Evolutionary conservation across 176 grass and related monocot species (phyloP).

Genomic region (Oryza punctata): DNA sequence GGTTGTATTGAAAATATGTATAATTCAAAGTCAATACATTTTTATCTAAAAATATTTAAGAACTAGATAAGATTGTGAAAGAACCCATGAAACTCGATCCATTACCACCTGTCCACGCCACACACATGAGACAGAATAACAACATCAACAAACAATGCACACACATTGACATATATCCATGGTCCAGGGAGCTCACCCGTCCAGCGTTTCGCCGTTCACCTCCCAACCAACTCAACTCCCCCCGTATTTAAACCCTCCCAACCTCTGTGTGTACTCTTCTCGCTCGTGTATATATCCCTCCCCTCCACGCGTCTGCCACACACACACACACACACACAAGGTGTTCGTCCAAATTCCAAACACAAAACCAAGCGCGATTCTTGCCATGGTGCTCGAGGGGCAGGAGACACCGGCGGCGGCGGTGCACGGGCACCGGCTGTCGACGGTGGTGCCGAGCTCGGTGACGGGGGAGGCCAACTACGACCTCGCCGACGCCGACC

Average conservation of each 20-base stretch:
- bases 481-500: slow-evolving; percentile 50
- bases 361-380: background rate
- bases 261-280: background rate
- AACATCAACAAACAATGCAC: too few species aligned
- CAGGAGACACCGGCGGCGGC: background rate
- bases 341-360: background rate
- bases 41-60: too few species aligned
- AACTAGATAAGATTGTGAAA: too few species aligned
- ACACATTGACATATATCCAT: background rate
- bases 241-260: background rate
- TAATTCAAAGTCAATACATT: too few species aligned
- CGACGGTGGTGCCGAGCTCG: slow-evolving; percentile 77
- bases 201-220: background rate
- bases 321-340: background rate
- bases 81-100: too few species aligned
- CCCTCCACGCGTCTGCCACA: too few species aligned
- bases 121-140: too few species aligned
- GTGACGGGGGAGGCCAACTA: slow-evolving; percentile 73
- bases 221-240: background rate
- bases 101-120: too few species aligned
- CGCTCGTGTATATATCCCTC: background rate
- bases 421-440: slow-evolving; percentile 69
- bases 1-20: too few species aligned
- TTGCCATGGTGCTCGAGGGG: slow-evolving; percentile 50
- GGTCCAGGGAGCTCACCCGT: background rate